These are phyloP conservation scores for Monilinia vaccinii-corymbosi DNA, from an alignment of 2,329 filamentous ascomycete species.

Conservation along the genomic window DNA sequence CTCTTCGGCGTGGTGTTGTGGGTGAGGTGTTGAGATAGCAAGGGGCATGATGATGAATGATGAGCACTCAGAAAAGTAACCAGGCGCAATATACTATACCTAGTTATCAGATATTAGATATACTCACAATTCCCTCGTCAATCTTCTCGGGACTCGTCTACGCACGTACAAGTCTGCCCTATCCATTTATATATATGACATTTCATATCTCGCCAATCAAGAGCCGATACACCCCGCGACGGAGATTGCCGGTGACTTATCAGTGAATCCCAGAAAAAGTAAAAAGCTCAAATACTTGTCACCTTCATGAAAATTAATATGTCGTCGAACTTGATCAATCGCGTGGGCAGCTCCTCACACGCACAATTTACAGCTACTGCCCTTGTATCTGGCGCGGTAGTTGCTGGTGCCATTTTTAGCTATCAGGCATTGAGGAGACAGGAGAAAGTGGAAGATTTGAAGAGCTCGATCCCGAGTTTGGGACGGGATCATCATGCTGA, in stretches of 20 bases:
- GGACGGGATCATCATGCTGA: conserved; percentile 29
- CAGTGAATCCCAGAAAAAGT: conserved; percentile 3
- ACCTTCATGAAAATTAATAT: conserved; percentile 11
- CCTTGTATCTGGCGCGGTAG: conserved; percentile 51
- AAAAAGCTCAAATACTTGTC: neutral
- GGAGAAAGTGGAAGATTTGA: conserved; percentile 46
- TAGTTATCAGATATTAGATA: conserved; percentile 4
- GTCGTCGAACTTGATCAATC: conserved; percentile 26
- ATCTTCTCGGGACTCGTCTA: conserved; percentile 13
- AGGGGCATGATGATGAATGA: neutral
- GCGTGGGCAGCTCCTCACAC: conserved; percentile 17
- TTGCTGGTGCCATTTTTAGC: conserved; percentile 50
- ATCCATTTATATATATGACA: neutral
- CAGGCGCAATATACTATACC: conserved; percentile 14
- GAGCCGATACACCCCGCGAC: conserved; percentile 1
- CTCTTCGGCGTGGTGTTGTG: neutral
- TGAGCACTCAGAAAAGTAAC: neutral
- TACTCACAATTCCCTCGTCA: conserved; percentile 41
- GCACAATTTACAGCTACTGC: conserved; percentile 63
- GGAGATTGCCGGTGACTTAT: neutral
- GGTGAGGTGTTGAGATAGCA: neutral
- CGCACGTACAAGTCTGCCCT: neutral
- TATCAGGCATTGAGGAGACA: conserved; percentile 51
- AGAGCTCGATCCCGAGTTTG: conserved; percentile 47
- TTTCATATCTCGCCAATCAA: neutral